Evolutionary conservation across 495 filamentous ascomycete genomes (phyloP), one percentile per base, ranked within the genome.

Genomic region (Neurospora hispaniola): DNA sequence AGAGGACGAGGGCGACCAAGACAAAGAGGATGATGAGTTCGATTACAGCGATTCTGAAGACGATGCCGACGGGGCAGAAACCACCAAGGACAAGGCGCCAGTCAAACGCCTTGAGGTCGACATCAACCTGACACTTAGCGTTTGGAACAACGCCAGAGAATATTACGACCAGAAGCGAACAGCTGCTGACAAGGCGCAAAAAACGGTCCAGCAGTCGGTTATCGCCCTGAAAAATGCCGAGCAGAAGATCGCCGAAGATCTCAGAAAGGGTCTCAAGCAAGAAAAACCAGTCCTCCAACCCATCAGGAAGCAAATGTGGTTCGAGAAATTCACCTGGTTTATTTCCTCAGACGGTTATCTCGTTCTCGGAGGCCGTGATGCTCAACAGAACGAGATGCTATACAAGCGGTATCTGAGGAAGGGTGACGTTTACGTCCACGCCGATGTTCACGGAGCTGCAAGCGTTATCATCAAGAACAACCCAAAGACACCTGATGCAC

Each of bases 281-380:
- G 96, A 99, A 80, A 99, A 98, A 78, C 89, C 93, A 35, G 81
- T 97, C 20, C 84, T 98, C 3, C 91, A 93, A 70, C 94, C 91
- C 16, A 89, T 97, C 14, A 85, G 96, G 46, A 91, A 89, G 74
- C 90, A 89, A 69, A 86, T 93, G 75, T 99, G 96, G 94, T 98
- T 98, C 77, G 96, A 99, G 76, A 99, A 98, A 78, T 99, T 97
- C 75, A 80, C 88, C 18, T 98, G 92, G 84, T 99, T 99, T 84
- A 89, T 98, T 74, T 97, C 94, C 1, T 97, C 95, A 0, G 96
- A 99, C 76, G 95, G 96, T 9, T 97, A 98, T 78, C 87, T 99
- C 6, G 92, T 97, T 12, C 85, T 99, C 27, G 91, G 90, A 69
- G 95, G 93, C 4, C 90, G 90, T 39, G 96, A 99, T 83, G 87